phyloP scores from a whole-genome alignment of 2,329 filamentous ascomycete genomes.

The Raffaelea deltoideospora region DNA sequence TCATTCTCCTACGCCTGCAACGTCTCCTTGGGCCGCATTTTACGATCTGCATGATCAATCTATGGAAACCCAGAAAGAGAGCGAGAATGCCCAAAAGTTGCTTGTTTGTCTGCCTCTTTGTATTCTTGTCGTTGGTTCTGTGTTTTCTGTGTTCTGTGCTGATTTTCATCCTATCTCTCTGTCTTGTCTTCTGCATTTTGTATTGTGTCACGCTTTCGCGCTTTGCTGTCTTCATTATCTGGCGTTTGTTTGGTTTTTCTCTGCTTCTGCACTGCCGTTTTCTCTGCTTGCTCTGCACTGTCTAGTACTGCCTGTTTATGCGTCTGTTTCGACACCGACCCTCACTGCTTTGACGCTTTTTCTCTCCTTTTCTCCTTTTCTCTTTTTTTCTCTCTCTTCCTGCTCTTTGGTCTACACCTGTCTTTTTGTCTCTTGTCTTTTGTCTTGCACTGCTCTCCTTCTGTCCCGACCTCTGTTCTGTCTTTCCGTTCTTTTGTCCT shows the following conservation, averaged over 20 bases:
- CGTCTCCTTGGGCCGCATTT: constrained; percentile 8
- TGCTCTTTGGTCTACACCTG: constrained; percentile 12
- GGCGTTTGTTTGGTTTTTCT: background rate
- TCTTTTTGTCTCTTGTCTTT: background rate
- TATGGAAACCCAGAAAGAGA: constrained; percentile 5
- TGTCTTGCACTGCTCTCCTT: too few species aligned
- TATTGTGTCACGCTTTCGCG: too few species aligned
- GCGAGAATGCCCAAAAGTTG: background rate
- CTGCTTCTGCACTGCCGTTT: background rate
- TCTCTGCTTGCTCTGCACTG: background rate
- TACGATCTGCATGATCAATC: constrained; percentile 9
- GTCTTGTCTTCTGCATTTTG: background rate
- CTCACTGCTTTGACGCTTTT: constrained; percentile 10
- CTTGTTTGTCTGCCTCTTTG: background rate
- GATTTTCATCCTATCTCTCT: too few species aligned
- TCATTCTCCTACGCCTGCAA: too few species aligned
- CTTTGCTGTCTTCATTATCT: background rate
- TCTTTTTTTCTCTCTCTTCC: constrained; percentile 12
- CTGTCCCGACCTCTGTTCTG: too few species aligned
- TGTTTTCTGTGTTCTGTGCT: too few species aligned
- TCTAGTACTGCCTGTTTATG: constrained; percentile 5
- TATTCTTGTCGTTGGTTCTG: background rate
- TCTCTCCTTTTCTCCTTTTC: constrained; percentile 11
- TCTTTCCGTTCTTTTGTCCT: too few species aligned
- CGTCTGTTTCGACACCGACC: too few species aligned